phyloP scores from a whole-genome alignment of 495 filamentous ascomycete genomes.

The Massariosphaeria phaeospora region DNA sequence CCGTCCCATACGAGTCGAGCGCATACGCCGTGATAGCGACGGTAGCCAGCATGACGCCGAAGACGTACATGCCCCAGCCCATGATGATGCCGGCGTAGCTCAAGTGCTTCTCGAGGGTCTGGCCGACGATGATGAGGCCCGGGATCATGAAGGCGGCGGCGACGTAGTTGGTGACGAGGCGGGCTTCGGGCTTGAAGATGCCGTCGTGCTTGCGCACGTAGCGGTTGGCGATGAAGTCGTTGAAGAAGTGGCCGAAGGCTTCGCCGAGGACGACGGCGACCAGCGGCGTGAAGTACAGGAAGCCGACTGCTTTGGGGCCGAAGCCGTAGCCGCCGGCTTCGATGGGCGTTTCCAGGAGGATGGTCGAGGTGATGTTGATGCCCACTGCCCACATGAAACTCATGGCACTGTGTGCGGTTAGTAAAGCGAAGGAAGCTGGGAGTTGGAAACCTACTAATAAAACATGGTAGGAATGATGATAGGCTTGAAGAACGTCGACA shows the following conservation, averaged over 20 bases:
- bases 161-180: conserved; percentile 50
- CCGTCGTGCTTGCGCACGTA: conserved; percentile 50
- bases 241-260: conserved; percentile 55
- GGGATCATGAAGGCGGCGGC: conserved; percentile 49
- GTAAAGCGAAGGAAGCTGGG: not conserved
- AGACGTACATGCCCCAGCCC: conserved; percentile 53
- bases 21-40: conserved; percentile 57
- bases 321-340: conserved; percentile 47
- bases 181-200: conserved; percentile 56
- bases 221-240: conserved; percentile 49
- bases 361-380: conserved; percentile 57
- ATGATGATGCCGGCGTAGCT: conserved; percentile 55
- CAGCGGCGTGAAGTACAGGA: conserved; percentile 59
- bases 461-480: conserved; percentile 47
- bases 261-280: conserved; percentile 53
- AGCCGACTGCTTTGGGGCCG: conserved; percentile 50
- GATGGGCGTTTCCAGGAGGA: conserved; percentile 47
- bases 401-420: conserved; percentile 18
- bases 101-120: conserved; percentile 49
- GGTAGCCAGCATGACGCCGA: conserved; percentile 62
- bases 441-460: conserved; percentile 49
- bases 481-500: conserved; percentile 49
- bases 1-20: conserved; percentile 57
- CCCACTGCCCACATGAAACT: conserved; percentile 59
- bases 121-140: conserved; percentile 53